Conservation (phyloP, 306 rosid genomes). For the Rosa chinensis region DNA sequence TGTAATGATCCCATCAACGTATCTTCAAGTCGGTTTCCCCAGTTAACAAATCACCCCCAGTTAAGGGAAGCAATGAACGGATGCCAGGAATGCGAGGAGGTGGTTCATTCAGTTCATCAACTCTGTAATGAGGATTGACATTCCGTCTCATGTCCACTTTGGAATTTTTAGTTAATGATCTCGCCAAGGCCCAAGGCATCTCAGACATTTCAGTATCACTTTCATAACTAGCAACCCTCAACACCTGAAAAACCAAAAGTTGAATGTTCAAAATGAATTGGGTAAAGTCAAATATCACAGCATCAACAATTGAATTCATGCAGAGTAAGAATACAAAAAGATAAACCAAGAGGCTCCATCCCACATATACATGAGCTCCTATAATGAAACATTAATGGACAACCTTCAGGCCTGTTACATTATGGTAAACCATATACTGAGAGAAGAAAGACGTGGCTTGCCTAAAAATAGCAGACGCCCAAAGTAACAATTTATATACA, state of each 20-base stretch:
- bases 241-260: conserved; percentile 25
- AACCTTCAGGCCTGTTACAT: too few relatives aligned
- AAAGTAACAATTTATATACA: too few relatives aligned
- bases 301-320: background rate
- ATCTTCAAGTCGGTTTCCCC: conserved; percentile 96
- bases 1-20: conserved; percentile 90
- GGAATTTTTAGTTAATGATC: conserved; percentile 57
- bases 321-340: background rate
- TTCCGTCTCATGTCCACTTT: conserved; percentile 67
- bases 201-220: conserved; percentile 78
- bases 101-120: conserved; percentile 85
- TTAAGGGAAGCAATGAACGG: conserved; percentile 88
- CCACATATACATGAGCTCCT: background rate
- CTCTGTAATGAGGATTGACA: conserved; percentile 80
- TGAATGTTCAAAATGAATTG: background rate
- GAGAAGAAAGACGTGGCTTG: too few relatives aligned
- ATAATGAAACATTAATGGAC: too few relatives aligned
- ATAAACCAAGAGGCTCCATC: background rate
- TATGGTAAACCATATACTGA: too few relatives aligned
- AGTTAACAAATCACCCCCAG: conserved; percentile 93
- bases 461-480: too few relatives aligned
- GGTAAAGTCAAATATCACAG: background rate
- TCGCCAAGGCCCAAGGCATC: conserved; percentile 88
- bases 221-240: conserved; percentile 71
- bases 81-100: conserved; percentile 84